Evolutionary conservation across 768 basidiomycete species (phyloP).

Genomic region (Pleurotus salmoneostramineus): DNA sequence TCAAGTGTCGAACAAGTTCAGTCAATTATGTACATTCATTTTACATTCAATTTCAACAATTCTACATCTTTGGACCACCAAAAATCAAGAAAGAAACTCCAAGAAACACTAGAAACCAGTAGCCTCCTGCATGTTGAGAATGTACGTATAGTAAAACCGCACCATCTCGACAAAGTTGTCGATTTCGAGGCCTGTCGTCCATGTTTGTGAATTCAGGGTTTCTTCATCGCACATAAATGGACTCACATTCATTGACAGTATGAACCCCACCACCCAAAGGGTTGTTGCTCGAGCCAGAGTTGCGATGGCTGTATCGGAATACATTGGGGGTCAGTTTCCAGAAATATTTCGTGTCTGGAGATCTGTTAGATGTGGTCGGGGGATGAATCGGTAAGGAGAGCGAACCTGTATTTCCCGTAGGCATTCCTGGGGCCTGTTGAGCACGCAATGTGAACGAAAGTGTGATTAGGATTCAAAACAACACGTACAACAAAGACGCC

Average conservation of each 20-base stretch:
- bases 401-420: conserved; percentile 57
- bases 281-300: conserved; percentile 25
- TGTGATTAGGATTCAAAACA: no score
- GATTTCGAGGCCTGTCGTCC: conserved; percentile 37
- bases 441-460: conserved; percentile 18
- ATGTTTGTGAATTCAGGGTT: not conserved
- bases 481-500: not conserved
- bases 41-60: no score
- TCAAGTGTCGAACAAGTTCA: no score
- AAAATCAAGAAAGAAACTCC: no score
- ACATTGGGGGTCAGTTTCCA: conserved; percentile 58
- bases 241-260: conserved; percentile 69
- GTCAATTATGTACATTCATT: no score
- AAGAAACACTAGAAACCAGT: conserved; percentile 4
- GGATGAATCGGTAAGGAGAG: conserved; percentile 3
- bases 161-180: conserved; percentile 60
- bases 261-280: conserved; percentile 45
- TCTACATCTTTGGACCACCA: no score
- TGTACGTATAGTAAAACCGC: conserved; percentile 58
- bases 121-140: conserved; percentile 67
- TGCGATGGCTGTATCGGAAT: conserved; percentile 63
- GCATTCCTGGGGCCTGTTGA: conserved; percentile 48
- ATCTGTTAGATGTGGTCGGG: conserved; percentile 9
- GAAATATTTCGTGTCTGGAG: conserved; percentile 53
- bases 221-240: not conserved